Evolutionary conservation across 2,329 filamentous ascomycete species (phyloP).

Genomic region (Aspergillus phoenicis): DNA sequence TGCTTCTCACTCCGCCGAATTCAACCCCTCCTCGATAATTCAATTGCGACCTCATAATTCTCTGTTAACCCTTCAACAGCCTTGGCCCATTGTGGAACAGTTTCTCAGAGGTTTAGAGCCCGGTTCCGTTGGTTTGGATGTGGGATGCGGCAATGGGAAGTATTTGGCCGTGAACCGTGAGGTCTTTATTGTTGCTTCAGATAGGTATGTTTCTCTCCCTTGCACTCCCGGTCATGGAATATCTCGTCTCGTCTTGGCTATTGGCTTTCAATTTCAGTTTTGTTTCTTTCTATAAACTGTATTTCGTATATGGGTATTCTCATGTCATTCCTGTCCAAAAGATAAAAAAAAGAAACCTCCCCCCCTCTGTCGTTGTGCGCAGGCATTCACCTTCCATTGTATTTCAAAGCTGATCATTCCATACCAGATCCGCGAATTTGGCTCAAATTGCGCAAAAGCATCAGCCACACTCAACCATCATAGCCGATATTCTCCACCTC

Average conservation of each 20-base stretch:
- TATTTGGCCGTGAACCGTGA: slow-evolving; percentile 78
- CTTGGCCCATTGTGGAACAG: slow-evolving; percentile 86
- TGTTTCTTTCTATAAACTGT: slow-evolving; percentile 16
- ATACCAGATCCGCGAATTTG: slow-evolving; percentile 59
- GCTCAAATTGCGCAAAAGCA: slow-evolving; percentile 60
- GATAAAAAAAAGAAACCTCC: too few species aligned
- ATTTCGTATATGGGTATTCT: slow-evolving; percentile 14
- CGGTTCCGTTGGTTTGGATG: slow-evolving; percentile 81
- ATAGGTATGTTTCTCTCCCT: slow-evolving; percentile 63
- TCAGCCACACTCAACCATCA: slow-evolving; percentile 66
- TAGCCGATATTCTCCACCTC: slow-evolving; percentile 81
- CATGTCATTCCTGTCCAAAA: slow-evolving; percentile 12
- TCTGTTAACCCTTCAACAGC: slow-evolving; percentile 48
- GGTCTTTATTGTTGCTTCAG: slow-evolving; percentile 80
- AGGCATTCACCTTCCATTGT: slow-evolving; percentile 1
- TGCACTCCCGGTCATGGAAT: slow-evolving; percentile 23
- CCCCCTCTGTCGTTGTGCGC: not conserved
- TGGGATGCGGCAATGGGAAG: slow-evolving; percentile 97
- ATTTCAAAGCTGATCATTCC: slow-evolving; percentile 11
- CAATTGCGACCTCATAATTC: not conserved
- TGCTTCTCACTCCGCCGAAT: slow-evolving; percentile 16
- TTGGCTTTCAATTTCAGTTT: slow-evolving; percentile 18
- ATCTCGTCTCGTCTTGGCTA: not conserved
- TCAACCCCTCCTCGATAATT: slow-evolving; percentile 3
- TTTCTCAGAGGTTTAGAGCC: slow-evolving; percentile 69